Base-by-base conservation (phyloP, 495 filamentous ascomycete species). In the Venustampulla echinocandica region DNA sequence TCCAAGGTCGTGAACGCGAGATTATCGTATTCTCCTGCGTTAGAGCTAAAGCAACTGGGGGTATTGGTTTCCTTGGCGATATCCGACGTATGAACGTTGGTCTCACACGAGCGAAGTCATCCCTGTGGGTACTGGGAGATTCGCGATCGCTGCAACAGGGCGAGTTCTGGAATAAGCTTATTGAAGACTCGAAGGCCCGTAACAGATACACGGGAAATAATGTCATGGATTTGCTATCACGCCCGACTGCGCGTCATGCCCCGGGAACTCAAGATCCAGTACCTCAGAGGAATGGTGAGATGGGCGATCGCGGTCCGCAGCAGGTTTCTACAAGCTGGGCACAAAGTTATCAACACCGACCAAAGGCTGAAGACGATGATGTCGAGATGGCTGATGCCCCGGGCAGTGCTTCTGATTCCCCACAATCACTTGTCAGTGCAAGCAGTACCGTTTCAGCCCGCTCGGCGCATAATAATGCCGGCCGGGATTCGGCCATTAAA, bases 51-150 rank as follows among this genome's bases (percentile, higher is more conserved):
- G 69, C 78, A 10, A 84, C 80, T 22, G 87, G 88, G 22, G 87
- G 93, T 56, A 95, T 98, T 58, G 92, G 92, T 73, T 98, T 98
- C 77, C 81, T 98, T 73, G 81, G 84, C 35, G 92, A 98, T 67
- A 94, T 98, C 59, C 81, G 92, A 42, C 92, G 92, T 77, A 98
- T 98, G 92, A 98, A 98, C 67, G 92, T 98, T 58, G 92, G 92
- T 68, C 69, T 98, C 34, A 98, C 92, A 6, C 80, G 92, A 71
- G 93, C 92, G 10, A 95, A 94, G 58, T 93, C 85, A 11, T 95
- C 89, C 2, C 73, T 98, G 20, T 98, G 88, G 81, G 88, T 98
- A 49, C 73, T 98, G 13, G 92, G 92, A 47, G 92, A 96, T 59
- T 90, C 93, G 1, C 71, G 81, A 28, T 83, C 87, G 21, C 70